Percentiles rank a stretch among this genome's conserved stretches.
These are phyloP conservation scores for Mollisiaceae sp. DNA, from an alignment of 2,329 filamentous ascomycete species.

Conservation along the genomic window DNA sequence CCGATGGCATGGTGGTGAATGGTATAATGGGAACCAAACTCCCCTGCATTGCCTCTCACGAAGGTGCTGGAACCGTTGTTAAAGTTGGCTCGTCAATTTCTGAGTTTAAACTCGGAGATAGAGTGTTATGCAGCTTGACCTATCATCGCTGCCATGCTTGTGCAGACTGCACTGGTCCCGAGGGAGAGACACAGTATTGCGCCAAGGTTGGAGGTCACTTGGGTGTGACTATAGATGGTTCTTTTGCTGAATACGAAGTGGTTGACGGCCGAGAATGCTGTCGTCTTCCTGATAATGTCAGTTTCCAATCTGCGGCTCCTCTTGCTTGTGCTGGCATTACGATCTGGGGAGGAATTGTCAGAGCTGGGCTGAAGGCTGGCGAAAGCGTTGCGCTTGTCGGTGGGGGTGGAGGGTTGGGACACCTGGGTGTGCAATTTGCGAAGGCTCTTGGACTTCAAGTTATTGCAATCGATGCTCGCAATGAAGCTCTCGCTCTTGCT, in stretches of 20 bases:
- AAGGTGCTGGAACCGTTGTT: slow-evolving; percentile 41
- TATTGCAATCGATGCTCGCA: slow-evolving; percentile 52
- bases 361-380: slow-evolving; percentile 40
- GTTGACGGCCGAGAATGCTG: slow-evolving; percentile 54
- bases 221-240: slow-evolving; percentile 58
- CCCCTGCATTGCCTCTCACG: slow-evolving; percentile 56
- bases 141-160: slow-evolving; percentile 59
- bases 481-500: slow-evolving; percentile 56
- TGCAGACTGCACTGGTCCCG: slow-evolving; percentile 54
- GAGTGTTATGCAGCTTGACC: slow-evolving; percentile 60
- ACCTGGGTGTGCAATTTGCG: slow-evolving; percentile 57
- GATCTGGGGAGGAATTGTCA: slow-evolving; percentile 47
- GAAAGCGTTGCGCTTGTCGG: slow-evolving; percentile 53
- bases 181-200: slow-evolving; percentile 60
- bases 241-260: slow-evolving; percentile 61
- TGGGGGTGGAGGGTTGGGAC: slow-evolving; percentile 57
- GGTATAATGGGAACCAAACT: slow-evolving; percentile 55
- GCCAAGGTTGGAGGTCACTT: slow-evolving; percentile 49
- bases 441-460: slow-evolving; percentile 56
- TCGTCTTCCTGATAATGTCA: slow-evolving; percentile 53
- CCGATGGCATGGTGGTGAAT: slow-evolving; percentile 59
- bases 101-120: slow-evolving; percentile 43
- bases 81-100: slow-evolving; percentile 41
- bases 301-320: slow-evolving; percentile 57
- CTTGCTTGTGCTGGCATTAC: slow-evolving; percentile 58